phyloP scores from a whole-genome alignment of 176 grass and related monocot species.

The Dendrocalamus sinicus region DNA sequence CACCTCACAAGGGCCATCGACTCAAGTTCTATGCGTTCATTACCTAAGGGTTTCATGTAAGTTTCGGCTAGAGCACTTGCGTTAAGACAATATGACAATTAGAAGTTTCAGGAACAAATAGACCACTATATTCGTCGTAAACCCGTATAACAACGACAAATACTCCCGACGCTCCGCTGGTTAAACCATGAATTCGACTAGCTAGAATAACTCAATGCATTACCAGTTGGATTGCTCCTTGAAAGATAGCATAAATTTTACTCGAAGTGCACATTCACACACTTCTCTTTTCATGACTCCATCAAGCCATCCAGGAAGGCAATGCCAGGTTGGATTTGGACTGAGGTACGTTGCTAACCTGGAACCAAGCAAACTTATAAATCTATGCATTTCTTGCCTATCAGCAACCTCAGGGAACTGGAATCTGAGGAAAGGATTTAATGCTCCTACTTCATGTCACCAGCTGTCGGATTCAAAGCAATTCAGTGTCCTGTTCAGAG shows the following conservation, averaged over 20 bases:
- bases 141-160: too few species aligned
- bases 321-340: conserved; percentile 40
- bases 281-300: neutral
- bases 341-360: conserved; percentile 21
- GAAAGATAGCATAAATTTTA: neutral
- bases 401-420: conserved; percentile 53
- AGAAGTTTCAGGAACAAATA: too few species aligned
- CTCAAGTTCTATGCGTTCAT: neutral
- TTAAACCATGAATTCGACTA: neutral
- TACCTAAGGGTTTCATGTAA: neutral
- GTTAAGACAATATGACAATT: too few species aligned
- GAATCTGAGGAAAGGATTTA: conserved; percentile 31
- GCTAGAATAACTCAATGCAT: neutral
- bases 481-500: conserved; percentile 24
- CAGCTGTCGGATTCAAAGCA: conserved; percentile 42
- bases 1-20: too few species aligned
- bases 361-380: conserved; percentile 28
- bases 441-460: conserved; percentile 14
- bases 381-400: neutral
- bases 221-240: neutral
- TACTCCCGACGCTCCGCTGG: too few species aligned
- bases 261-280: neutral
- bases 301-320: conserved; percentile 16
- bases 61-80: too few species aligned
- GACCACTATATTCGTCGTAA: too few species aligned